phyloP scores from a whole-genome alignment of 2,329 filamentous ascomycete genomes.

The Hymenotorrendiella dingleyae region DNA sequence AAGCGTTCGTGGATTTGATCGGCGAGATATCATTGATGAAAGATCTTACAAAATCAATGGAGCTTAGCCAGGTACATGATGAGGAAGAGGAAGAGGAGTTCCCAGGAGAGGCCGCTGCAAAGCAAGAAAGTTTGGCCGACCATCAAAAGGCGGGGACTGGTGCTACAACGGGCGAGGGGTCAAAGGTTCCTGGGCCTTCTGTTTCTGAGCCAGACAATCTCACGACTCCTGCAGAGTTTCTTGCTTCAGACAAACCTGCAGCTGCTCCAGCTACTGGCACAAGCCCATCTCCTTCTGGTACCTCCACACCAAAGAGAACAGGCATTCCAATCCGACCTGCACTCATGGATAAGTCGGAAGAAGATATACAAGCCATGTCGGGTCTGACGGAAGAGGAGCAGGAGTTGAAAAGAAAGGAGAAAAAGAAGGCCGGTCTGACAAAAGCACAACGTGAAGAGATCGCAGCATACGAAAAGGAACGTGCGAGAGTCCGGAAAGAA shows the following conservation, averaged over 20 bases:
- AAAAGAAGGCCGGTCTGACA: conserved; percentile 79
- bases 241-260: conserved; percentile 22
- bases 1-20: conserved; percentile 93
- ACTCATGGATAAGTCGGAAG: conserved; percentile 82
- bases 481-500: conserved; percentile 77
- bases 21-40: conserved; percentile 99
- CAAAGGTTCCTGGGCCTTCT: conserved; percentile 15
- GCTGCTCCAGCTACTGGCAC: background rate
- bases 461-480: conserved; percentile 80
- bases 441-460: conserved; percentile 94
- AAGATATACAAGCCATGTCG: conserved; percentile 60
- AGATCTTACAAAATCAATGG: conserved; percentile 96
- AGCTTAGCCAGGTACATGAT: conserved; percentile 81
- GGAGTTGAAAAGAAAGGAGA: conserved; percentile 71
- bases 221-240: conserved; percentile 11
- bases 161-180: conserved; percentile 7
- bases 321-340: conserved; percentile 72
- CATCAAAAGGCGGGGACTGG: conserved; percentile 5
- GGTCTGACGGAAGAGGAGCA: conserved; percentile 68
- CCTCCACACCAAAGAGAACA: conserved; percentile 36
- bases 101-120: conserved; percentile 51
- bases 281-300: conserved; percentile 31
- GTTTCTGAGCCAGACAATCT: conserved; percentile 16
- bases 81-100: conserved; percentile 49
- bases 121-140: conserved; percentile 42